Evolutionary conservation across 1,284 basidiomycete genomes (phyloP), one percentile per base, ranked within the genome.

Genomic region (Cutaneotrichosporon dermatis): DNA sequence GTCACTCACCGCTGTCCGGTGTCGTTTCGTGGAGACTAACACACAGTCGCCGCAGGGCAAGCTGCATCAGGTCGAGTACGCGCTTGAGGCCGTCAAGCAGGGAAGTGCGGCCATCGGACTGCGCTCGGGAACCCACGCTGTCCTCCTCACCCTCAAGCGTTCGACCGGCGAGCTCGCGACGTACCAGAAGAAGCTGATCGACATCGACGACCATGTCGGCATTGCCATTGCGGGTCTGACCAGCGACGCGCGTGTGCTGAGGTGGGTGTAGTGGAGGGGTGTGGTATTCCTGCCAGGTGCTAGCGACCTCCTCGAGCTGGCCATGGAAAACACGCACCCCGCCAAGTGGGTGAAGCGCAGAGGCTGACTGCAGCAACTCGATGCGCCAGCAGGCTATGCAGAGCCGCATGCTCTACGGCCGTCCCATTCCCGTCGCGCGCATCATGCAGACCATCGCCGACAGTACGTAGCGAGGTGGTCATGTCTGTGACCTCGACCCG

Each of bases 121-220:
- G 70, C 86, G 94, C 67, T 94, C 90, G 60, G 92, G 93, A 80
- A 98, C 92, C 0, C 96, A 99, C 79, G 89, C 93, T 25, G 85
- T 99, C 58, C 83, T 99, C 34, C 81, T 99, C 54, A 94, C 95
- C 7, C 80, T 99, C 63, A 99, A 96, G 93, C 86, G 95, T 76
- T 98, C 95, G n/a, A 95, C 93, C 9, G 94, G 94, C 64, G 96
- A 99, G 79, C 85, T 99, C 55, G 95, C 96, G 12, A 91, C 90
- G 43, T 98, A 99, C 83, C 96, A 99, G 77, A 94, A 99, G 82
- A 99, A 99, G 85, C 90, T 99, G 87, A 95, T 96, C 78, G 85
- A 92, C 73, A 96, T 99, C 85, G 96, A 99, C 77, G 94, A 98
- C 78, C 96, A 99, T 80, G 88, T 97, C 72, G 96, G 96, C 48